Evolutionary conservation across 768 basidiomycete genomes (phyloP).

Genomic region (Termitomyces sp.): DNA sequence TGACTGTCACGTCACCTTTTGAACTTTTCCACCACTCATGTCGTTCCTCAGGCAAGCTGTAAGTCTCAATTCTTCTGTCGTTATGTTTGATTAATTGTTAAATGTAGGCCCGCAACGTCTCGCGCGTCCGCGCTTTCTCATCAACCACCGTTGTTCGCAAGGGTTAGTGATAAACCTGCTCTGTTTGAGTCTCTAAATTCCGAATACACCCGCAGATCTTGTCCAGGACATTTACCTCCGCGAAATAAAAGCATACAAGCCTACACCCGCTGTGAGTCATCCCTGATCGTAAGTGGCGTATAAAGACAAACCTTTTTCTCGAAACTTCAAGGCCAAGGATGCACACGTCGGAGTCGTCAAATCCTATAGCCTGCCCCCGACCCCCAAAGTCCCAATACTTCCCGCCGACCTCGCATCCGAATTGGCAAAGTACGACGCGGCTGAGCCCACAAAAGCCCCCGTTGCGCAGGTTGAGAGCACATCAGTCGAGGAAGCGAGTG

Average conservation of each 20-base stretch:
- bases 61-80: slow-evolving; percentile 19
- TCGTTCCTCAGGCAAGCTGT: slow-evolving; percentile 67
- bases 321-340: slow-evolving; percentile 66
- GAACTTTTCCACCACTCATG: slow-evolving; percentile 53
- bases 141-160: slow-evolving; percentile 58
- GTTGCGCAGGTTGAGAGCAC: slow-evolving; percentile 29
- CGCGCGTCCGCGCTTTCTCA: slow-evolving; percentile 55
- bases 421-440: slow-evolving; percentile 79
- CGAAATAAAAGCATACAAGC: slow-evolving; percentile 89
- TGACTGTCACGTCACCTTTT: slow-evolving; percentile 43
- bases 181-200: slow-evolving; percentile 22
- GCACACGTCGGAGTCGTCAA: slow-evolving; percentile 89
- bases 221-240: slow-evolving; percentile 90
- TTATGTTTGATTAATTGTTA: slow-evolving; percentile 1
- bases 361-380: slow-evolving; percentile 67
- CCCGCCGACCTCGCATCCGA: slow-evolving; percentile 87
- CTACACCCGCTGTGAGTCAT: slow-evolving; percentile 61
- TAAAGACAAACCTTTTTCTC: background rate
- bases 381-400: slow-evolving; percentile 72
- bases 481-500: slow-evolving; percentile 42
- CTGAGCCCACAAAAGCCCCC: slow-evolving; percentile 61
- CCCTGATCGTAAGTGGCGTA: background rate
- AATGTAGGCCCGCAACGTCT: slow-evolving; percentile 48
- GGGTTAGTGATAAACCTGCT: slow-evolving; percentile 41
- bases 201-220: slow-evolving; percentile 66